Percentiles rank a stretch among this genome's conserved stretches.
Evolutionary conservation across 805 yeast genomes (phyloP).

Genomic region (Candida glaebosa): DNA sequence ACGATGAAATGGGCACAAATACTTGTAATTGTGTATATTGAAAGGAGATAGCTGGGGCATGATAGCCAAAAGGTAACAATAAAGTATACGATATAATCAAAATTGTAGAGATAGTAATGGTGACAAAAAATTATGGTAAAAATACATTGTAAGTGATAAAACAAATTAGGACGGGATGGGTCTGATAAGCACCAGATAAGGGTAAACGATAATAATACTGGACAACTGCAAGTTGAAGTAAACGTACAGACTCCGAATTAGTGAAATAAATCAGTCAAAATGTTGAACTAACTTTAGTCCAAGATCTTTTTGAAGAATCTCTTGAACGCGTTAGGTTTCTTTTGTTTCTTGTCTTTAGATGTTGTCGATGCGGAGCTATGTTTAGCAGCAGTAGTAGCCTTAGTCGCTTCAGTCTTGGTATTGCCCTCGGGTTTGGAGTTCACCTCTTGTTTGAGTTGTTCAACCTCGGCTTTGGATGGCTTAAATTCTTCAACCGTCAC

Average conservation of each 20-base stretch:
- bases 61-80: background rate
- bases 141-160: background rate
- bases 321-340: constrained; percentile 12
- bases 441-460: constrained; percentile 34
- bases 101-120: background rate
- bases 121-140: background rate
- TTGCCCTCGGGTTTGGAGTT: constrained; percentile 1
- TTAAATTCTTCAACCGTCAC: constrained; percentile 40
- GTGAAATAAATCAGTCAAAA: background rate
- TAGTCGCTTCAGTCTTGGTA: constrained; percentile 1
- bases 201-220: background rate
- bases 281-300: constrained; percentile 7
- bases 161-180: background rate
- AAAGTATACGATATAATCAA: background rate
- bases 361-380: constrained; percentile 1
- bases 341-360: constrained; percentile 6
- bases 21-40: background rate
- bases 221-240: background rate
- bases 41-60: background rate
- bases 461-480: constrained; percentile 38
- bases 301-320: constrained; percentile 15
- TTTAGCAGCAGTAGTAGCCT: constrained; percentile 2
- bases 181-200: background rate
- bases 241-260: background rate
- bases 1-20: background rate